phyloP scores from a whole-genome alignment of 805 yeast genomes.

The Naumovozyma dairenensis region DNA sequence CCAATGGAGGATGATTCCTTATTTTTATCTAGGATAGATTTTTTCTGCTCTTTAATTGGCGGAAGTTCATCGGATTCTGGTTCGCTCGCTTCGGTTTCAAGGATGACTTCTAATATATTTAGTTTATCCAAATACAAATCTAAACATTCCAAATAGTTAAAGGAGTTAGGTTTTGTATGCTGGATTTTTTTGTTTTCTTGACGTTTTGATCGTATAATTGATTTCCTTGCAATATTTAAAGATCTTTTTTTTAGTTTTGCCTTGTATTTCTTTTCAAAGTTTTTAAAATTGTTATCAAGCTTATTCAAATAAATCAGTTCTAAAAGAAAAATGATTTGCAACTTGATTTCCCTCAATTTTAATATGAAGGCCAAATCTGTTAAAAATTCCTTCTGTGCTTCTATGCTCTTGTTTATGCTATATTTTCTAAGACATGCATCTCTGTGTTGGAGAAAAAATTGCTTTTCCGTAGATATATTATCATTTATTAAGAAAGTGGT shows the following conservation, averaged over 20 bases:
- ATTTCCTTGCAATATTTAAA: constrained; percentile 25
- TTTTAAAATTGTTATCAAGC: constrained; percentile 27
- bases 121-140: constrained; percentile 43
- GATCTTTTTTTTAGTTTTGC: constrained; percentile 21
- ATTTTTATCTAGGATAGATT: constrained; percentile 15
- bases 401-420: constrained; percentile 1
- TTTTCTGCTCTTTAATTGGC: constrained; percentile 16
- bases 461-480: constrained; percentile 14
- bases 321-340: constrained; percentile 40
- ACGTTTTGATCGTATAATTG: constrained; percentile 14
- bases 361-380: constrained; percentile 31
- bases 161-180: not conserved
- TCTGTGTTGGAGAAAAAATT: constrained; percentile 19
- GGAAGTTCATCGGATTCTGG: constrained; percentile 5
- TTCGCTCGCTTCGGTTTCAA: constrained; percentile 26
- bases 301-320: constrained; percentile 34
- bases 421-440: constrained; percentile 8
- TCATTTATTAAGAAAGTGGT: constrained; percentile 11
- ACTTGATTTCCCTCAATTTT: constrained; percentile 46
- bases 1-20: constrained; percentile 36
- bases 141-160: constrained; percentile 27
- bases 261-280: constrained; percentile 24
- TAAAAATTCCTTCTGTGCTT: constrained; percentile 13
- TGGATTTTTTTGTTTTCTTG: constrained; percentile 16
- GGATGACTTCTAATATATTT: constrained; percentile 43